A percentile compares a stretch with the other conserved stretches of the same genome.
Evolutionary conservation across 139 green algal species (phyloP).

Genomic region (Pycnococcus provasolii): DNA sequence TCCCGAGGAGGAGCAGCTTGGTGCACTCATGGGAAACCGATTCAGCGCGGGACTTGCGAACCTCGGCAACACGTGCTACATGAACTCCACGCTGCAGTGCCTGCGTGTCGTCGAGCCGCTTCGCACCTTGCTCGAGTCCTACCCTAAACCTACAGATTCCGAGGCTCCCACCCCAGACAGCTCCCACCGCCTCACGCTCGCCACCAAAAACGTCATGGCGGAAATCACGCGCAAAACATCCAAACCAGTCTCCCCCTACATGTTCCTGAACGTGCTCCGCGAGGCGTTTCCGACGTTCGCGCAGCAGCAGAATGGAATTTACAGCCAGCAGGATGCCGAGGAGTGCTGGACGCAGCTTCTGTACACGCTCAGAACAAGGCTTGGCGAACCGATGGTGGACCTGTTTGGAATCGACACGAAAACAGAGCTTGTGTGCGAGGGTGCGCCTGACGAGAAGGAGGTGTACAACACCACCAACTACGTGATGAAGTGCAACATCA

Average conservation of each 20-base stretch:
- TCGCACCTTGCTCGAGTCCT: neutral
- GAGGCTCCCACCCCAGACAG: slow-evolving; percentile 20
- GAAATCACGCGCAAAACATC: too few species aligned
- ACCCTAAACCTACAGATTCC: too few species aligned
- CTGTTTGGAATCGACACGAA: slow-evolving; percentile 64
- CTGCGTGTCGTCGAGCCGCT: slow-evolving; percentile 70
- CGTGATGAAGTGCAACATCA: slow-evolving; percentile 95
- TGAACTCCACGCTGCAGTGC: slow-evolving; percentile 90
- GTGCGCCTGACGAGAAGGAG: too few species aligned
- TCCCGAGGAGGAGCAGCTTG: slow-evolving; percentile 66
- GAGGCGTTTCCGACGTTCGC: slow-evolving; percentile 85
- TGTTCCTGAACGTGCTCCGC: slow-evolving; percentile 48
- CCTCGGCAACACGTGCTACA: slow-evolving; percentile 98
- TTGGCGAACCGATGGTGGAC: slow-evolving; percentile 44
- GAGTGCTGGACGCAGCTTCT: slow-evolving; percentile 91
- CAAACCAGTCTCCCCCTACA: slow-evolving; percentile 14
- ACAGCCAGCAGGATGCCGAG: slow-evolving; percentile 91
- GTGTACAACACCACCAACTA: slow-evolving; percentile 30
- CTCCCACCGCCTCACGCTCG: slow-evolving; percentile 38
- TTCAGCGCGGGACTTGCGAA: slow-evolving; percentile 80
- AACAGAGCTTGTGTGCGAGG: slow-evolving; percentile 27
- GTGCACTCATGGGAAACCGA: slow-evolving; percentile 45
- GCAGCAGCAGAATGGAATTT: slow-evolving; percentile 50
- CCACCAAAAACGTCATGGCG: slow-evolving; percentile 28
- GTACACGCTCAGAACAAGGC: slow-evolving; percentile 51